Evolutionary conservation across 495 filamentous ascomycete genomes (phyloP).

Genomic region (Aspergillus campestris): DNA sequence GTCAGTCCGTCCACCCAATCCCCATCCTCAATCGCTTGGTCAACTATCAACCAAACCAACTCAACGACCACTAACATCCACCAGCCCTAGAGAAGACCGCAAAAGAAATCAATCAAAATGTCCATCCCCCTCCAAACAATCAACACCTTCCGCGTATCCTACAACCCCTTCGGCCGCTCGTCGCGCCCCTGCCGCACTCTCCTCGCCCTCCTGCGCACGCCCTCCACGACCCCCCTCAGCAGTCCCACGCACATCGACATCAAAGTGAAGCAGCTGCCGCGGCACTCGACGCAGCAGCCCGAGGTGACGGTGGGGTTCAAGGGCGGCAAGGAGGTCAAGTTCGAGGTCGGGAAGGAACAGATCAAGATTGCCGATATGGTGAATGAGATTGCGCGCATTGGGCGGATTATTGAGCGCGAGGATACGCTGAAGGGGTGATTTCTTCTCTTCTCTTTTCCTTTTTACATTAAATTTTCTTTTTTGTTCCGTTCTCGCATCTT

Average conservation of each 20-base stretch:
- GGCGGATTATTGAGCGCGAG: conserved; percentile 66
- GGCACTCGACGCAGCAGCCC: conserved; percentile 44
- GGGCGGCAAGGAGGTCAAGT: conserved; percentile 39
- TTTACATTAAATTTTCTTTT: conserved; percentile 12
- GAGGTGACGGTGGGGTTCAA: conserved; percentile 62
- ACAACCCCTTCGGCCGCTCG: conserved; percentile 81
- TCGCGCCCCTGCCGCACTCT: conserved; percentile 78
- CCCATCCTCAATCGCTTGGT: background rate
- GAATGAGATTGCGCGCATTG: conserved; percentile 87
- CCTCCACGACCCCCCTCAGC: conserved; percentile 61
- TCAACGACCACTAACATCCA: background rate
- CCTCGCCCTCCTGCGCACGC: conserved; percentile 63
- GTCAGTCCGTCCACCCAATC: too few relatives aligned
- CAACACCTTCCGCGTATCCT: conserved; percentile 69
- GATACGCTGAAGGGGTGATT: conserved; percentile 61
- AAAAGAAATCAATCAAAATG: conserved; percentile 46
- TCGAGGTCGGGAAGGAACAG: conserved; percentile 76
- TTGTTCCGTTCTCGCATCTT: background rate
- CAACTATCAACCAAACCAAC: background rate
- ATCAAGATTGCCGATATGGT: conserved; percentile 79
- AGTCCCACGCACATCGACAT: conserved; percentile 68
- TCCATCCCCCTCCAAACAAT: conserved; percentile 57
- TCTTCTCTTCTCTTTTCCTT: conserved; percentile 18
- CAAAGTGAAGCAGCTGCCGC: conserved; percentile 57
- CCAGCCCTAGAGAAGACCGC: background rate